Evolutionary conservation across 2,329 filamentous ascomycete genomes (phyloP).

Genomic region (Cercospora zeina): DNA sequence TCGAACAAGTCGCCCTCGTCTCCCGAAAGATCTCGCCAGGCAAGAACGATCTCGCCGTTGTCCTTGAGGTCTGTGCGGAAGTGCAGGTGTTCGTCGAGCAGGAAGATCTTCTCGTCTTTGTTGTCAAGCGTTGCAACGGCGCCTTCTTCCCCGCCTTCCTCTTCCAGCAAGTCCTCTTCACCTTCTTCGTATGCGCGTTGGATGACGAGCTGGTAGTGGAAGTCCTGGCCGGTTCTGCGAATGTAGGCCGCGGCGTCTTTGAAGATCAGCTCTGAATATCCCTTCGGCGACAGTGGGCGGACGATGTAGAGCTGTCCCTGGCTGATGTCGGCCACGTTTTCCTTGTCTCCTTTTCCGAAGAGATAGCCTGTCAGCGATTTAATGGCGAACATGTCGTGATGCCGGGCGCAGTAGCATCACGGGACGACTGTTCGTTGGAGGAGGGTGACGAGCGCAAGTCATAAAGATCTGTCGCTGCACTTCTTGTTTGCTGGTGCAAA

Average conservation of each 20-base stretch:
- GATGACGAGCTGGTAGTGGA: constrained; percentile 94
- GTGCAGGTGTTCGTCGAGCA: constrained; percentile 88
- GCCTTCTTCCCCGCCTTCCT: constrained; percentile 76
- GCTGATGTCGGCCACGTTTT: constrained; percentile 89
- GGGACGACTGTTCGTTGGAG: not conserved
- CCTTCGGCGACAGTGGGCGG: constrained; percentile 90
- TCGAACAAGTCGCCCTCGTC: constrained; percentile 96
- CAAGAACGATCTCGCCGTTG: constrained; percentile 79
- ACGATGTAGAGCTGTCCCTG: constrained; percentile 98
- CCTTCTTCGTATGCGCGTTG: constrained; percentile 97
- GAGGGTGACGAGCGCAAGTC: not conserved
- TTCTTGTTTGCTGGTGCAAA: not conserved
- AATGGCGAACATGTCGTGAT: constrained; percentile 38
- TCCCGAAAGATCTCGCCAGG: constrained; percentile 92
- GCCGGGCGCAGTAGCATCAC: not conserved
- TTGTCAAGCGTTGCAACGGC: constrained; percentile 71
- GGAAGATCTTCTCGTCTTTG: constrained; percentile 94
- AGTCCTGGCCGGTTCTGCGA: constrained; percentile 88
- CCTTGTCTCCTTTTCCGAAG: constrained; percentile 84
- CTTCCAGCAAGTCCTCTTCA: constrained; percentile 85
- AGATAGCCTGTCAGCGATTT: constrained; percentile 67
- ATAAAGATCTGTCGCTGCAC: not conserved
- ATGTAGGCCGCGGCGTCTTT: constrained; percentile 93
- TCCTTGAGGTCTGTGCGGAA: constrained; percentile 82
- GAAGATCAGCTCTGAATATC: constrained; percentile 96